phyloP scores from a whole-genome alignment of 2,329 filamentous ascomycete genomes.

The Colletotrichum nymphaeae region DNA sequence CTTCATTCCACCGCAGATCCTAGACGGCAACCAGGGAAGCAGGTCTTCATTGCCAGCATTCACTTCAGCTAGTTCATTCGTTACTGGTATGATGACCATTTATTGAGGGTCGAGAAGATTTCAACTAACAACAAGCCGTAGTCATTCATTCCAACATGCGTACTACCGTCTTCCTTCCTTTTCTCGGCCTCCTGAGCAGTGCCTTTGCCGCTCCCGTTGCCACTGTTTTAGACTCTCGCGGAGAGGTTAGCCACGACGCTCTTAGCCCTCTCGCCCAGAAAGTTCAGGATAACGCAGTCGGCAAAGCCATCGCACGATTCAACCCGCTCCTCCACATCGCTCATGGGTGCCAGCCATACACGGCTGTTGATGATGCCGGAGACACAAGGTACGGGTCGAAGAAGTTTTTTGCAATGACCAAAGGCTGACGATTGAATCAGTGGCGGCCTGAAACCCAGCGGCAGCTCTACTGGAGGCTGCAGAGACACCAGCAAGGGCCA shows the following conservation, averaged over 20 bases:
- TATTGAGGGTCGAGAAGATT: not conserved
- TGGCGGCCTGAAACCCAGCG: conserved; percentile 48
- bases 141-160: not conserved
- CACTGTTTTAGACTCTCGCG: not conserved
- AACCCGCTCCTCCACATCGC: conserved; percentile 29
- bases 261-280: not conserved
- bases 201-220: not conserved
- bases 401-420: accelerated
- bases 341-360: conserved; percentile 22
- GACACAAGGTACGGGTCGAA: not conserved
- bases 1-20: not conserved
- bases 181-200: not conserved
- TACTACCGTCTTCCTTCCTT: not conserved
- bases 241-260: not conserved
- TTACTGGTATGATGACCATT: not conserved
- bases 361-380: conserved; percentile 14
- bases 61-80: not conserved
- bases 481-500: conserved; percentile 47
- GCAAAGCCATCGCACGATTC: conserved; percentile 18
- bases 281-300: conserved; percentile 8
- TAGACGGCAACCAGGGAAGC: not conserved
- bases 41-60: not conserved
- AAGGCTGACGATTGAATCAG: conserved; percentile 35
- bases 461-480: conserved; percentile 45
- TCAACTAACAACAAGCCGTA: not conserved